phyloP scores from a whole-genome alignment of 768 basidiomycete genomes.

The Xerocomellus dryophilus region DNA sequence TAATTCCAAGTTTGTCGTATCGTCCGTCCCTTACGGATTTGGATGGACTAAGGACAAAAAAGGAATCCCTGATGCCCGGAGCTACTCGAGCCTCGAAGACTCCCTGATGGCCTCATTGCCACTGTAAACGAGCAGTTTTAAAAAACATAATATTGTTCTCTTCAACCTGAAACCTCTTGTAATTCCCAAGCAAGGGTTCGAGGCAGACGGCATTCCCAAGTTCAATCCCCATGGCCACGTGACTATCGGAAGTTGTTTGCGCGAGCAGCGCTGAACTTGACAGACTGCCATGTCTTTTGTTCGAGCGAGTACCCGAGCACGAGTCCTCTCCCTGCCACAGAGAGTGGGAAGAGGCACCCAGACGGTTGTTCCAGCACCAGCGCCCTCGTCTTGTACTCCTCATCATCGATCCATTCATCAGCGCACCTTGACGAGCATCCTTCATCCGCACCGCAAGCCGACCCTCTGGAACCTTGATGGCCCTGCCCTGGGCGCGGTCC shows the following conservation, averaged over 20 bases:
- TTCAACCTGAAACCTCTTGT: no score
- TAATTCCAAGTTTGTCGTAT: no score
- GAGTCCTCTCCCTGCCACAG: background rate
- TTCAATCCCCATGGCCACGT: no score
- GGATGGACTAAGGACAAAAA: no score
- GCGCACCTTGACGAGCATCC: background rate
- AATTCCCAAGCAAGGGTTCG: no score
- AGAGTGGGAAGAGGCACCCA: background rate
- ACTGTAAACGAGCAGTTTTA: no score
- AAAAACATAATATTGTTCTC: no score
- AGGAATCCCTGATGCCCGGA: no score
- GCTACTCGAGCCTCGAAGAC: no score
- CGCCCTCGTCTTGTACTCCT: background rate
- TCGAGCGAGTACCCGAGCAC: background rate
- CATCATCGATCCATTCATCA: background rate
- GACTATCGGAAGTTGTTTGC: background rate
- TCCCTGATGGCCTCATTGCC: no score
- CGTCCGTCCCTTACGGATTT: no score
- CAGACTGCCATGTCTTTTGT: conserved; percentile 7
- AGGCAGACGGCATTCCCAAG: no score
- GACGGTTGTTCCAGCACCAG: background rate
- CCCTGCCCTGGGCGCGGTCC: background rate
- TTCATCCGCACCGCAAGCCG: background rate
- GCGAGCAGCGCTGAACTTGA: background rate
- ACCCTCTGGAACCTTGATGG: background rate